A percentile compares a stretch with the other conserved stretches of the same genome.
Evolutionary conservation across 768 basidiomycete species (phyloP).

Genomic region (Pleurotus cornucopiae): DNA sequence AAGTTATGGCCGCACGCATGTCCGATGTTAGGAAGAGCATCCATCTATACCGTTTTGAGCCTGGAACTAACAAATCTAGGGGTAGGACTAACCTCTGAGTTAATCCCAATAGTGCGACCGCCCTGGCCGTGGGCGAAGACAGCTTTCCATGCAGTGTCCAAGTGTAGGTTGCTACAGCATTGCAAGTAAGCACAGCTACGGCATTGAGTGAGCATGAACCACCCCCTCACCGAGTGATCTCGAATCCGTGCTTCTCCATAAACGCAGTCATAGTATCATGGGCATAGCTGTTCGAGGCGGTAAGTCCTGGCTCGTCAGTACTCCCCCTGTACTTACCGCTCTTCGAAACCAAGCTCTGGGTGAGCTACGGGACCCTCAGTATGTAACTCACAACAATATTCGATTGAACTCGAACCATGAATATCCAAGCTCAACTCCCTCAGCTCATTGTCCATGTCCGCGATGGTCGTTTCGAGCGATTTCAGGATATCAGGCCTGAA

Average conservation of each 20-base stretch:
- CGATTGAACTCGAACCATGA: slow-evolving; percentile 41
- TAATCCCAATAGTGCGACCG: slow-evolving; percentile 70
- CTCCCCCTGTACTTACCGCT: slow-evolving; percentile 42
- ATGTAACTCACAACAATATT: background rate
- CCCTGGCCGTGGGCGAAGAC: slow-evolving; percentile 60
- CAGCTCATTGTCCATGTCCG: slow-evolving; percentile 49
- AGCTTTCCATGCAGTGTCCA: slow-evolving; percentile 77
- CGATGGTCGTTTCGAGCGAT: slow-evolving; percentile 53
- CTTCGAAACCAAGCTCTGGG: slow-evolving; percentile 66
- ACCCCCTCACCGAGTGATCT: slow-evolving; percentile 37
- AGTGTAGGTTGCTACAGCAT: slow-evolving; percentile 38
- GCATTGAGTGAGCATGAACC: background rate
- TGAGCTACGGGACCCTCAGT: slow-evolving; percentile 37
- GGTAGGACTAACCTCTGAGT: slow-evolving; percentile 59
- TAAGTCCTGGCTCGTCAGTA: background rate
- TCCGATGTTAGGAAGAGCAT: slow-evolving; percentile 56
- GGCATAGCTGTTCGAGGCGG: slow-evolving; percentile 44
- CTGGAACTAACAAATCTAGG: background rate
- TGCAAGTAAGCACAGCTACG: too few species aligned
- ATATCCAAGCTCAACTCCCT: slow-evolving; percentile 66
- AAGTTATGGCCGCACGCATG: slow-evolving; percentile 84
- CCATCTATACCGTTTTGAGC: slow-evolving; percentile 39
- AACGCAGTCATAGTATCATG: slow-evolving; percentile 69
- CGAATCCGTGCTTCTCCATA: slow-evolving; percentile 62
- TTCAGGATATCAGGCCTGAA: slow-evolving; percentile 56